phyloP scores from a whole-genome alignment of 2,329 filamentous ascomycete genomes.

The Fusarium sp. region DNA sequence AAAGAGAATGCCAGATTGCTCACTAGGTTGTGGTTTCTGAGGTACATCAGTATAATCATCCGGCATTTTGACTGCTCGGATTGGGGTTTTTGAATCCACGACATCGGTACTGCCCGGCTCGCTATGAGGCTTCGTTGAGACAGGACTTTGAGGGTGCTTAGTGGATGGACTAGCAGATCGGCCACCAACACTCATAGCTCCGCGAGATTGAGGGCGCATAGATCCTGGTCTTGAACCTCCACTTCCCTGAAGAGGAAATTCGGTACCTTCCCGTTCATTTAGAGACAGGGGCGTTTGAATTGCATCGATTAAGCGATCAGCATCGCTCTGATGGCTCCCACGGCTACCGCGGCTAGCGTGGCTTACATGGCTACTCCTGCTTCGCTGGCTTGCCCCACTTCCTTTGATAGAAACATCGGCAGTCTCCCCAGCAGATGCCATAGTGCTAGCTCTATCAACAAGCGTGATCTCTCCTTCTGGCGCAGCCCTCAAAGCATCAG shows the following conservation, averaged over 20 bases:
- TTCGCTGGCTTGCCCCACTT: constrained; percentile 47
- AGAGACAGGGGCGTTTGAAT: constrained; percentile 70
- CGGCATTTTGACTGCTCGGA: constrained; percentile 60
- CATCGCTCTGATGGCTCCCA: constrained; percentile 68
- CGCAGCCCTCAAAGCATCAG: constrained; percentile 43
- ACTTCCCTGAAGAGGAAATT: constrained; percentile 44
- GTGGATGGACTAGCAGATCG: constrained; percentile 29
- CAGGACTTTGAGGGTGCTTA: constrained; percentile 15
- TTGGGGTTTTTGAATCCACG: constrained; percentile 57
- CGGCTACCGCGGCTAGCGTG: constrained; percentile 61
- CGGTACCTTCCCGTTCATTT: constrained; percentile 50
- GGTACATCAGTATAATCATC: constrained; percentile 58
- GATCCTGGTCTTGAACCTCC: constrained; percentile 30
- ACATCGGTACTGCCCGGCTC: constrained; percentile 54
- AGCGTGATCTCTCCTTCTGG: constrained; percentile 69
- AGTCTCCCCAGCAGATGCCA: constrained; percentile 22
- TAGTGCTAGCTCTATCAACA: constrained; percentile 59
- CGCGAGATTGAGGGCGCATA: constrained; percentile 7
- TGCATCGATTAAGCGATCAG: constrained; percentile 77
- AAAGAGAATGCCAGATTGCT: constrained; percentile 53
- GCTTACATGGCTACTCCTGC: constrained; percentile 55
- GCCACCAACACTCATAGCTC: constrained; percentile 4
- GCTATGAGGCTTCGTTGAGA: constrained; percentile 25
- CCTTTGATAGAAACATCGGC: constrained; percentile 11
- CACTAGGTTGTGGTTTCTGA: constrained; percentile 43